These are phyloP conservation scores for Saccharomycopsis amapae DNA, from an alignment of 805 yeast species.

Conservation along the genomic window DNA sequence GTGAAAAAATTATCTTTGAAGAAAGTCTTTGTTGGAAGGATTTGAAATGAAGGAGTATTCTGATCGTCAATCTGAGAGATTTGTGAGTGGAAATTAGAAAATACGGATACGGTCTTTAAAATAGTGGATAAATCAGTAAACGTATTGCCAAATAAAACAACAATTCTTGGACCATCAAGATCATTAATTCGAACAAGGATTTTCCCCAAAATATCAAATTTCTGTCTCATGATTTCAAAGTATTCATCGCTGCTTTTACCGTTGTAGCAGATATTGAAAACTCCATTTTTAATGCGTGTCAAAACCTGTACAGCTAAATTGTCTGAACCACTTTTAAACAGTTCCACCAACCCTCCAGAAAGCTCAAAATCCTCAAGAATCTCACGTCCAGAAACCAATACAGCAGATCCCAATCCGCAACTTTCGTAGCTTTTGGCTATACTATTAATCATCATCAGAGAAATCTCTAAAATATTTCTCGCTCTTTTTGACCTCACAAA, in stretches of 20 bases:
- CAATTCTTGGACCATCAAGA: conserved; percentile 6
- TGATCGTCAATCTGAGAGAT: conserved; percentile 23
- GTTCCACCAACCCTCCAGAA: too few species aligned
- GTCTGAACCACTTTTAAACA: too few species aligned
- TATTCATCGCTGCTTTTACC: conserved; percentile 21
- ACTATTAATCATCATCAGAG: conserved; percentile 33
- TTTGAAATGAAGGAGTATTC: conserved; percentile 30
- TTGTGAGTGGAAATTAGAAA: conserved; percentile 36
- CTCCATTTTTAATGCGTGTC: conserved; percentile 3
- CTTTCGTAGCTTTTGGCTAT: conserved; percentile 40
- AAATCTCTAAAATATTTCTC: conserved; percentile 27
- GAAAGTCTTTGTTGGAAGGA: conserved; percentile 37
- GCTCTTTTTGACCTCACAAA: not conserved
- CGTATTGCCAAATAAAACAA: conserved; percentile 44
- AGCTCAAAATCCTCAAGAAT: not conserved
- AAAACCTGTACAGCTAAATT: too few species aligned
- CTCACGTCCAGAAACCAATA: conserved; percentile 2
- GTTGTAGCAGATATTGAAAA: conserved; percentile 8
- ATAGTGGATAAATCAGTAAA: conserved; percentile 38
- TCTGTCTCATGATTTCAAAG: conserved; percentile 26
- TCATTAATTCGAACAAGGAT: conserved; percentile 26
- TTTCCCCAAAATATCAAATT: conserved; percentile 26
- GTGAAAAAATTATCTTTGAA: conserved; percentile 30
- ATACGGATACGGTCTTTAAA: conserved; percentile 39
- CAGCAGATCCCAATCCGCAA: conserved; percentile 39